phyloP scores from a whole-genome alignment of 106 monocot species.

The Platanthera zijinensis region DNA sequence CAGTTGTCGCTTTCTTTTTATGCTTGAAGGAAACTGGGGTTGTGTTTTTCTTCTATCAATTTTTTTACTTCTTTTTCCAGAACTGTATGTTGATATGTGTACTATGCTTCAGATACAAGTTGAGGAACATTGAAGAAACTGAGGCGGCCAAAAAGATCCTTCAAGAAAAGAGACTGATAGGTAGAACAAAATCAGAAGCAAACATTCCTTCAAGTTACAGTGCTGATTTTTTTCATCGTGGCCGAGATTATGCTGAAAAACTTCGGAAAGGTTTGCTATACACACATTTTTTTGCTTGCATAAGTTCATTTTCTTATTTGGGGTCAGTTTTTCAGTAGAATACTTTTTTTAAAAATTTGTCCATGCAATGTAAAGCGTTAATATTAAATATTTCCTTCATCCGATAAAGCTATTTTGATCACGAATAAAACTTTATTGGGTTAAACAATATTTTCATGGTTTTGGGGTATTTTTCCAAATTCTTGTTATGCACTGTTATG shows the following conservation, averaged over 20 bases:
- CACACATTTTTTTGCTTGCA: background rate
- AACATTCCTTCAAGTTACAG: constrained; percentile 91
- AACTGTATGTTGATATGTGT: constrained; percentile 6
- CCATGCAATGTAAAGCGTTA: too few relatives aligned
- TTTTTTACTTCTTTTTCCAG: background rate
- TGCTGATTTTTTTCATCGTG: constrained; percentile 95
- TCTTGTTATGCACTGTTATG: too few relatives aligned
- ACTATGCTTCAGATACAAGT: constrained; percentile 57
- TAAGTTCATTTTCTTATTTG: too few relatives aligned
- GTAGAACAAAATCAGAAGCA: constrained; percentile 66
- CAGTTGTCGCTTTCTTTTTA: too few relatives aligned
- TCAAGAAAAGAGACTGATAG: constrained; percentile 80
- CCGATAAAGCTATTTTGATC: too few relatives aligned
- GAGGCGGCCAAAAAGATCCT: constrained; percentile 94
- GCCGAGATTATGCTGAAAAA: constrained; percentile 88
- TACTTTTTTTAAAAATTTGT: too few relatives aligned
- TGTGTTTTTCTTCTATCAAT: background rate
- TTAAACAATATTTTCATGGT: too few relatives aligned
- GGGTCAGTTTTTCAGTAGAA: too few relatives aligned
- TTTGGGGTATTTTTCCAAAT: too few relatives aligned
- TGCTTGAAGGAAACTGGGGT: too few relatives aligned
- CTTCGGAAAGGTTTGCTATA: constrained; percentile 70
- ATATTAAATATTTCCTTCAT: too few relatives aligned
- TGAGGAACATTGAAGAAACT: constrained; percentile 95
- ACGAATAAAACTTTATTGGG: too few relatives aligned